phyloP scores from a whole-genome alignment of 179 eudicot genomes.

The Corrigiola litoralis region DNA sequence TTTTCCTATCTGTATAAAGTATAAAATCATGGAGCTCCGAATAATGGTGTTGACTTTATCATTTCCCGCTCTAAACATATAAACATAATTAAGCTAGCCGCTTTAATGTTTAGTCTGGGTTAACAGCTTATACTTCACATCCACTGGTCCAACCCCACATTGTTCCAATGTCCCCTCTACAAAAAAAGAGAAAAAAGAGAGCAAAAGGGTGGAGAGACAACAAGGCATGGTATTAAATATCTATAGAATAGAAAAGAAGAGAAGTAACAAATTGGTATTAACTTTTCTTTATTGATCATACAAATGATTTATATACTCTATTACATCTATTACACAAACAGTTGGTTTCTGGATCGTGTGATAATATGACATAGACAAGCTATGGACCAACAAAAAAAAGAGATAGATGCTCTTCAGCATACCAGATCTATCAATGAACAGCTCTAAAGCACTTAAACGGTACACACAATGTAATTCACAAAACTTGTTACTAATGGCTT shows the following conservation, averaged over 20 bases:
- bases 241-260: neutral
- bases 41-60: neutral
- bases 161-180: neutral
- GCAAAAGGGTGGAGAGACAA: neutral
- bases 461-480: constrained; percentile 21
- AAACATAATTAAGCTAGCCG: constrained; percentile 4
- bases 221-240: constrained; percentile 4
- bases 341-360: constrained; percentile 7
- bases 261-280: too few relatives aligned
- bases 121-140: neutral
- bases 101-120: neutral
- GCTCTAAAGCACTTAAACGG: constrained; percentile 14
- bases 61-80: neutral
- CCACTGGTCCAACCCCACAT: too few relatives aligned
- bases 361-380: too few relatives aligned
- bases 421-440: constrained; percentile 9
- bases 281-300: constrained; percentile 15
- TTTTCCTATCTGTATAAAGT: neutral
- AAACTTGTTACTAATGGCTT: constrained; percentile 7
- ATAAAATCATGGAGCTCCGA: neutral
- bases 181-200: neutral
- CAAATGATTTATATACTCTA: neutral
- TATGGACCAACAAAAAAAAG: too few relatives aligned
- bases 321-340: constrained; percentile 10
- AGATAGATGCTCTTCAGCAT: neutral